Evolutionary conservation across 768 basidiomycete species (phyloP).

Genomic region (Hygrocybe coccinea): DNA sequence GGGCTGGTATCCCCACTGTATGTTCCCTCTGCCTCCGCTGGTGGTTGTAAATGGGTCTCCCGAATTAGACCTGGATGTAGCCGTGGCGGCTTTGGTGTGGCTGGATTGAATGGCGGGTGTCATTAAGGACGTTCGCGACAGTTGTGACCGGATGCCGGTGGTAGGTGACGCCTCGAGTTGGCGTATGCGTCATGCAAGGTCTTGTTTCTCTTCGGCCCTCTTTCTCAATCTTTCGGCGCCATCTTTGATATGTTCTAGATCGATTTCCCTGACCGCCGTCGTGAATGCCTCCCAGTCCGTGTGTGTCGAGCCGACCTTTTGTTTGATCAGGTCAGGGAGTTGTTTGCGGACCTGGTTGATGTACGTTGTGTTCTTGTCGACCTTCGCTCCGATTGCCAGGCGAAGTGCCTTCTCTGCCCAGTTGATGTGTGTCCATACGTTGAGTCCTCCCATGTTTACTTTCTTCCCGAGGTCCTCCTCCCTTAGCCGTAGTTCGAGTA

Average conservation of each 20-base stretch:
- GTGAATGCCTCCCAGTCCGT: not conserved
- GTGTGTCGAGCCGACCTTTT: not conserved
- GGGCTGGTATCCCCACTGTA: too few species aligned
- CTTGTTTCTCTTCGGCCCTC: not conserved
- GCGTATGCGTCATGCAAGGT: not conserved
- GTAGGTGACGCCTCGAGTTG: not conserved
- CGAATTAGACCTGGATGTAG: too few species aligned
- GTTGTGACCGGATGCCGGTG: too few species aligned
- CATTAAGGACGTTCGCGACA: too few species aligned
- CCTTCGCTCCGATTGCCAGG: not conserved
- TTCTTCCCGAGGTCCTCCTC: not conserved
- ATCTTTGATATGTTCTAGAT: not conserved
- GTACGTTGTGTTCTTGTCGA: not conserved
- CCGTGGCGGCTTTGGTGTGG: too few species aligned
- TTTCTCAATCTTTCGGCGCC: not conserved
- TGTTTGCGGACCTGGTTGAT: not conserved
- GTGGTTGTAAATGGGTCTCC: too few species aligned
- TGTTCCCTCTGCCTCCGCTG: too few species aligned
- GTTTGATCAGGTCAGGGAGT: not conserved
- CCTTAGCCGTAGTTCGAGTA: not conserved
- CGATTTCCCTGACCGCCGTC: not conserved
- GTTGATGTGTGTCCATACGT: not conserved
- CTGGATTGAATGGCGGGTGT: too few species aligned
- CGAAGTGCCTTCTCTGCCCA: not conserved
- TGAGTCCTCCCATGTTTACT: not conserved